Base-by-base conservation (phyloP, 768 basidiomycete species). In the Suillus paluster region DNA sequence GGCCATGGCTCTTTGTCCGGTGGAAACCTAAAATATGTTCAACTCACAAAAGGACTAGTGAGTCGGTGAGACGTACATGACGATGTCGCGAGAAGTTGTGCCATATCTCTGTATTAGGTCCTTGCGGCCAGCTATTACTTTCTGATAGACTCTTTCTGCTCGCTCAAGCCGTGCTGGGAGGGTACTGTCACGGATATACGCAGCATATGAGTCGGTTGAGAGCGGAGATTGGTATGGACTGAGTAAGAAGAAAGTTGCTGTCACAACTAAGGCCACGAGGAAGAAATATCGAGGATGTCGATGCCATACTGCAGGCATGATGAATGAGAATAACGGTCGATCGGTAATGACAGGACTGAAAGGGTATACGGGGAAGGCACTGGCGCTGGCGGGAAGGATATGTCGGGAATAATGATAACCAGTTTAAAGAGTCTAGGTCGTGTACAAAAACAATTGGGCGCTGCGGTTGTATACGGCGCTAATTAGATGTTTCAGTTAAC, bases 211-310 rank as follows among this genome's bases (percentile, higher is more conserved):
- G 62, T 67, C 70, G 10, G 61, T 42, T 34, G 68, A 66, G 41
- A 71, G 67, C 14, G 71, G 61, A 27, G 71, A 62, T 52, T 73
- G 72, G 56, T 76, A 75, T 33, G 78, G 76, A 57, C 73, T 71
- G 60, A 85, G 78, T n/a, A 86, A 67, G 68, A 82, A 83, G 69
- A 84, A 70, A 21, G 84, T 79, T 49, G 75, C 71, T 54, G 78
- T 63, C 48, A 85, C 77, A 44, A 79, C 72, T 60, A 79, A 52
- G 39, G 78, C 71, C 54, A 84, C 72, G 67, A 80, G 70, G 61
- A 84, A 62, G 61, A 78, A 71, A 72, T 86, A 86, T 66, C 84
- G 81, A 33, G 85, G 85, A 69, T 86, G 84, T 60, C 83, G 79
- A 60, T 75, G 70, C 75, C 77, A 78, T 34, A 65, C 58, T 30